Percentiles rank a stretch among this genome's conserved stretches.
Evolutionary conservation across 2,329 filamentous ascomycete genomes (phyloP).

Genomic region (Penicillium hordei): DNA sequence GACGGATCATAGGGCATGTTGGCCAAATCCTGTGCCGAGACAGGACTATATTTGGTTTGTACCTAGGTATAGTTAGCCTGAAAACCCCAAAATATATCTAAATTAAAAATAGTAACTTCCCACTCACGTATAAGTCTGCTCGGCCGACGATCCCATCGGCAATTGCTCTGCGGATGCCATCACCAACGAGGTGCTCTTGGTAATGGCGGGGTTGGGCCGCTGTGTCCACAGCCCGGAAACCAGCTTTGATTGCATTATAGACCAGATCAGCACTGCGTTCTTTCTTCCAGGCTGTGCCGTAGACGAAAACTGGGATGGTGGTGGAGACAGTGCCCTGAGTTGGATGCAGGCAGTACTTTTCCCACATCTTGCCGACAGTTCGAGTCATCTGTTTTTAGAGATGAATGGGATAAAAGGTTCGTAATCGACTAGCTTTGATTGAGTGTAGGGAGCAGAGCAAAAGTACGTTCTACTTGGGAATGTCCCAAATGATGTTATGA

Average conservation of each 20-base stretch:
- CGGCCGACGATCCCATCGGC: conserved; percentile 58
- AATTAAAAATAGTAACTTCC: background rate
- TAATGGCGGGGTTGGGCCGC: conserved; percentile 79
- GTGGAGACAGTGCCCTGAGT: conserved; percentile 25
- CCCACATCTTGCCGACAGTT: conserved; percentile 31
- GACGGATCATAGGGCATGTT: conserved; percentile 64
- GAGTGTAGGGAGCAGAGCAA: background rate
- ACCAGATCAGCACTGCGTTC: conserved; percentile 67
- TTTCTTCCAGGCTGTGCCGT: conserved; percentile 87
- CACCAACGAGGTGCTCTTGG: conserved; percentile 67
- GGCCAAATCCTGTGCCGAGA: conserved; percentile 59
- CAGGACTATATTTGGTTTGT: conserved; percentile 79
- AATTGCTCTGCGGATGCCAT: conserved; percentile 64
- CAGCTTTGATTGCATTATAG: conserved; percentile 63
- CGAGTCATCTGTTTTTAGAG: conserved; percentile 21
- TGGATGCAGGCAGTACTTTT: conserved; percentile 31
- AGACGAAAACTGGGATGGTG: conserved; percentile 56
- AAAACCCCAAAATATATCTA: background rate
- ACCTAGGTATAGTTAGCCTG: conserved; percentile 48
- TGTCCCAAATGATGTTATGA: background rate
- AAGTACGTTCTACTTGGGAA: background rate
- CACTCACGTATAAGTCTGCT: conserved; percentile 63
- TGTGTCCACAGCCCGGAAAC: conserved; percentile 74
- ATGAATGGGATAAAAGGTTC: background rate
- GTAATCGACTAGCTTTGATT: background rate